Evolutionary conservation across 768 basidiomycete species (phyloP).

Genomic region (Mycena vulgaris): DNA sequence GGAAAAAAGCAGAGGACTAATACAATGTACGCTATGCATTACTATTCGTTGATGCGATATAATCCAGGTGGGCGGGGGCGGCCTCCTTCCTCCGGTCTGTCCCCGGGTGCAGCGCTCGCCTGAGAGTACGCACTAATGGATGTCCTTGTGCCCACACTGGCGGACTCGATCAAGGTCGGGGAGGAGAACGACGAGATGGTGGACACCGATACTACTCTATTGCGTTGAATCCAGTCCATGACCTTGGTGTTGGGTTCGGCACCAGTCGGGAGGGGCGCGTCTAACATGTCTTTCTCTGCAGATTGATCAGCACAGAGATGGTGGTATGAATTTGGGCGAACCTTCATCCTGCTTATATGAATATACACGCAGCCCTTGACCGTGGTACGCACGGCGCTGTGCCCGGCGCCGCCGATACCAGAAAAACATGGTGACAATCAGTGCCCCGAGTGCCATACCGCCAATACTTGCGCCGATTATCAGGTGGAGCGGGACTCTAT

Average conservation of each 20-base stretch:
- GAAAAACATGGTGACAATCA: constrained; percentile 19
- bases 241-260: constrained; percentile 13
- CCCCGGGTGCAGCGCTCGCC: constrained; percentile 1
- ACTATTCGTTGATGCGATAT: constrained; percentile 22
- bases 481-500: not conserved
- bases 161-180: constrained; percentile 27
- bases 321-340: not conserved
- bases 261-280: not conserved
- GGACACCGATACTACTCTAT: constrained; percentile 24
- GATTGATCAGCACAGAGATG: not conserved
- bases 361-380: not conserved
- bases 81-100: not conserved
- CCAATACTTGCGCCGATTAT: constrained; percentile 28
- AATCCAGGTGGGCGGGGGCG: constrained; percentile 18
- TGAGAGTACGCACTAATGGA: constrained; percentile 32
- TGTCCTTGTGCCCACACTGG: constrained; percentile 2
- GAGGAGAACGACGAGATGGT: constrained; percentile 30
- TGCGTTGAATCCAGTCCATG: constrained; percentile 30
- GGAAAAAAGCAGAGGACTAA: not conserved
- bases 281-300: constrained; percentile 13
- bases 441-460: constrained; percentile 27
- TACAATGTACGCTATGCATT: not conserved
- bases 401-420: constrained; percentile 24
- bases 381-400: constrained; percentile 7
- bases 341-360: constrained; percentile 14